phyloP scores from a whole-genome alignment of 202 grass and related monocot genomes.

The Digitaria exilis region DNA sequence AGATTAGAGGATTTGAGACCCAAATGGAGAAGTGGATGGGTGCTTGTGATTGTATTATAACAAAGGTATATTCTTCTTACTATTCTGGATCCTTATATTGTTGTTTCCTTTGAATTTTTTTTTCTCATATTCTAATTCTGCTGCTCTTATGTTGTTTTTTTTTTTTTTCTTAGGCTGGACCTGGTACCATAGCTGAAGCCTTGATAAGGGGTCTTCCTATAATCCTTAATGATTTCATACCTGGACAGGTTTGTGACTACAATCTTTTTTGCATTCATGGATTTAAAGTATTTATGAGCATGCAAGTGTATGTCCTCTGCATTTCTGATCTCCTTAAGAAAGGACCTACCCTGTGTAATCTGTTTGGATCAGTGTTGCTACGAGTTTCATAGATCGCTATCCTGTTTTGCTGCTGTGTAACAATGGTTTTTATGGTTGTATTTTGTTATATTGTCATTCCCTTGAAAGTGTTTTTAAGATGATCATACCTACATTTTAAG shows the following conservation, averaged over 20 bases:
- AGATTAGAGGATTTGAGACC: constrained; percentile 93
- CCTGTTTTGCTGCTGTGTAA: not conserved
- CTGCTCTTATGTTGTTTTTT: constrained; percentile 32
- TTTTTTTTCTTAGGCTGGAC: constrained; percentile 79
- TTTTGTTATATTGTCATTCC: constrained; percentile 10
- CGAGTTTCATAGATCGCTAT: not conserved
- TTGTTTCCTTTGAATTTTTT: constrained; percentile 4
- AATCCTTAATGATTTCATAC: constrained; percentile 95
- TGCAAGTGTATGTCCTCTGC: not conserved
- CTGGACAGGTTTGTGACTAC: constrained; percentile 73
- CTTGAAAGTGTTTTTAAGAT: not conserved
- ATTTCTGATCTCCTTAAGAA: not conserved
- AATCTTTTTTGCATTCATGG: not conserved
- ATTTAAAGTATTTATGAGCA: not conserved
- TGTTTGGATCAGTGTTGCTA: not conserved
- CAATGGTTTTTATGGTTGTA: not conserved
- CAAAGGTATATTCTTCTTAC: constrained; percentile 60
- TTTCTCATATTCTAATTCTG: not conserved
- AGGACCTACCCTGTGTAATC: not conserved
- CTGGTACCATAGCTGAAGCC: constrained; percentile 91
- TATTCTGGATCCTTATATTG: constrained; percentile 2
- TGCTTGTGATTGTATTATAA: constrained; percentile 92
- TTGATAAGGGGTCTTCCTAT: constrained; percentile 95
- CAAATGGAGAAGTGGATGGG: constrained; percentile 99
- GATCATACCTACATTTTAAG: not conserved